phyloP scores from a whole-genome alignment of 106 monocot genomes.

The Platanthera zijinensis region DNA sequence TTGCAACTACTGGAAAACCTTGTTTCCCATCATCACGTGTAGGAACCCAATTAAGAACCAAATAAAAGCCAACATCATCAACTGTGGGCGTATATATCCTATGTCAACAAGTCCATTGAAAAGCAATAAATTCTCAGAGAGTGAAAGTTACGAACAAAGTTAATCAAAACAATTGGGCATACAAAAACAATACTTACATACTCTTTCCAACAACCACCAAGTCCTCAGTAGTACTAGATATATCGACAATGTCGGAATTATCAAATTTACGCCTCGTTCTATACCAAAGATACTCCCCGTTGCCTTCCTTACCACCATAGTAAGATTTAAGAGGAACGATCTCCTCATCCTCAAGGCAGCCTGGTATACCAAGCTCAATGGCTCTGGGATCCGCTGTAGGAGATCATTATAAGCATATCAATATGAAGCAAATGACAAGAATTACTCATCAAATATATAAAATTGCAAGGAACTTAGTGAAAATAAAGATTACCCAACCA shows the following conservation, averaged over 20 bases:
- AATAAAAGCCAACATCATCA: slow-evolving; percentile 73
- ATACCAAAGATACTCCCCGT: slow-evolving; percentile 72
- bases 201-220: slow-evolving; percentile 49
- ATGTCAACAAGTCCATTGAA: slow-evolving; percentile 10
- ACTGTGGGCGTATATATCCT: slow-evolving; percentile 84
- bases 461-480: too few relatives aligned
- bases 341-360: slow-evolving; percentile 70
- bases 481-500: neutral
- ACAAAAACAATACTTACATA: slow-evolving; percentile 36
- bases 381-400: slow-evolving; percentile 72
- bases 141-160: neutral
- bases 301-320: slow-evolving; percentile 90
- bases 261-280: slow-evolving; percentile 51
- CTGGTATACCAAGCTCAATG: slow-evolving; percentile 58
- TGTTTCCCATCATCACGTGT: slow-evolving; percentile 74
- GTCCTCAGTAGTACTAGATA: slow-evolving; percentile 21
- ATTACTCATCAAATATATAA: neutral
- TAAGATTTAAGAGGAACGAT: slow-evolving; percentile 73
- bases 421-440: neutral
- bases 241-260: slow-evolving; percentile 22
- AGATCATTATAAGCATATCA: neutral
- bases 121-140: neutral
- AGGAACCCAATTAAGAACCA: slow-evolving; percentile 77
- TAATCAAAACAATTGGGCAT: neutral
- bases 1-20: slow-evolving; percentile 56